Percentiles rank a stretch among this genome's conserved stretches.
These are phyloP conservation scores for Stemphylium lycopersici DNA, from an alignment of 2,329 filamentous ascomycete species.

Conservation along the genomic window DNA sequence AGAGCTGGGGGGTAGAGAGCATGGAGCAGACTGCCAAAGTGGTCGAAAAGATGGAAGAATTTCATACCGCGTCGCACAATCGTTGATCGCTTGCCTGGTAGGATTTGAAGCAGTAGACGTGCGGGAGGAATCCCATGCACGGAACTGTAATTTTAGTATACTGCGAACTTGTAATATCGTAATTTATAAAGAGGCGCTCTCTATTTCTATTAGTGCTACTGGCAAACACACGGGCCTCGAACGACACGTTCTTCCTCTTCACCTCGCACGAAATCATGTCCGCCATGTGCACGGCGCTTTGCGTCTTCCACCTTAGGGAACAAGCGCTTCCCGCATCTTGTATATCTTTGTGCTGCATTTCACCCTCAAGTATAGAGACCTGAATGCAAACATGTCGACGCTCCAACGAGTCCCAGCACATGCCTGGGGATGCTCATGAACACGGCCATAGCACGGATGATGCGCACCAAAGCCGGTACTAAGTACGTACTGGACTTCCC, in stretches of 20 bases:
- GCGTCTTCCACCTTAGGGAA: too few species aligned
- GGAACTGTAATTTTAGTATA: too few species aligned
- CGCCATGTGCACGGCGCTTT: too few species aligned
- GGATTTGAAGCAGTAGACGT: neutral
- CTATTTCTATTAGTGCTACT: too few species aligned
- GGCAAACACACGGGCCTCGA: too few species aligned
- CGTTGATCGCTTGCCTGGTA: neutral
- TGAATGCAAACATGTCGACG: neutral
- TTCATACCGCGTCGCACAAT: neutral
- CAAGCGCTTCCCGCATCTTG: too few species aligned
- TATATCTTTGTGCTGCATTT: too few species aligned
- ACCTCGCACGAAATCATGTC: too few species aligned
- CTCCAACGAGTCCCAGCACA: neutral
- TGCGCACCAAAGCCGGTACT: neutral
- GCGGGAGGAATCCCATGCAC: neutral
- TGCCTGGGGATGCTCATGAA: neutral
- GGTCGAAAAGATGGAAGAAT: neutral
- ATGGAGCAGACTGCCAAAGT: neutral
- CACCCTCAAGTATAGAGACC: too few species aligned
- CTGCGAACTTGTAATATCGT: too few species aligned
- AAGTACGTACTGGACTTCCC: conserved; percentile 5
- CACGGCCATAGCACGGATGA: neutral
- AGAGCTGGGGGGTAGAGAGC: neutral
- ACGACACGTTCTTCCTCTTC: too few species aligned
- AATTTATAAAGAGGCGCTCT: too few species aligned